These are phyloP conservation scores for Kodamaea hsintzibuensis DNA, from an alignment of 805 yeast genomes.

Conservation along the genomic window DNA sequence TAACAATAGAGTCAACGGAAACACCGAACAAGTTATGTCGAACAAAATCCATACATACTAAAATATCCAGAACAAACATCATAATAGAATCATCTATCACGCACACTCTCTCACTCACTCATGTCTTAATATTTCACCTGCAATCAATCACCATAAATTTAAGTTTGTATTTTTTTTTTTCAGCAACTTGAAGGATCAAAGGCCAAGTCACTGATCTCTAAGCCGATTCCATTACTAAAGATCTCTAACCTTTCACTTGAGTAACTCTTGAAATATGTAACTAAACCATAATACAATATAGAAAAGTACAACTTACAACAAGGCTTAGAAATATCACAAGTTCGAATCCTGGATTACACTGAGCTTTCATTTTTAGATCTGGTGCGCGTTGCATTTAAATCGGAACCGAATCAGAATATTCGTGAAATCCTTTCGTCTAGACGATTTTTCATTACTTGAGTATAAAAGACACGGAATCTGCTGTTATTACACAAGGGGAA, in stretches of 20 bases:
- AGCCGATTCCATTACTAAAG: no score
- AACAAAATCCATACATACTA: background rate
- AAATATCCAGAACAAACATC: no score
- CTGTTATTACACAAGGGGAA: background rate
- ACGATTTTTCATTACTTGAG: background rate
- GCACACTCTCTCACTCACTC: no score
- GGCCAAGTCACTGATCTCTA: no score
- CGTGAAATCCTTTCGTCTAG: conserved; percentile 3
- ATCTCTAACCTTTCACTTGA: no score
- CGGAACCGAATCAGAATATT: background rate
- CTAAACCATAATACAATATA: background rate
- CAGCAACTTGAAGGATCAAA: no score
- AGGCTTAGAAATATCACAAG: background rate
- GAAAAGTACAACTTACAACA: background rate
- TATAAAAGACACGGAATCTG: conserved; percentile 1
- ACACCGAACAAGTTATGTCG: background rate
- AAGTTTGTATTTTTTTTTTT: no score
- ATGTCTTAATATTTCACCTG: no score
- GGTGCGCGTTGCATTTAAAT: conserved; percentile 1
- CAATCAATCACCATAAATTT: no score
- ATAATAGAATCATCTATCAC: background rate
- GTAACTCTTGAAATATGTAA: no score
- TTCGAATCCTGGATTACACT: background rate
- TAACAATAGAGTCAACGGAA: background rate
- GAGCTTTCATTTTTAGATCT: background rate